phyloP scores from a whole-genome alignment of 352 stramenopile genomes.

The Globisporangium orthogonon region DNA sequence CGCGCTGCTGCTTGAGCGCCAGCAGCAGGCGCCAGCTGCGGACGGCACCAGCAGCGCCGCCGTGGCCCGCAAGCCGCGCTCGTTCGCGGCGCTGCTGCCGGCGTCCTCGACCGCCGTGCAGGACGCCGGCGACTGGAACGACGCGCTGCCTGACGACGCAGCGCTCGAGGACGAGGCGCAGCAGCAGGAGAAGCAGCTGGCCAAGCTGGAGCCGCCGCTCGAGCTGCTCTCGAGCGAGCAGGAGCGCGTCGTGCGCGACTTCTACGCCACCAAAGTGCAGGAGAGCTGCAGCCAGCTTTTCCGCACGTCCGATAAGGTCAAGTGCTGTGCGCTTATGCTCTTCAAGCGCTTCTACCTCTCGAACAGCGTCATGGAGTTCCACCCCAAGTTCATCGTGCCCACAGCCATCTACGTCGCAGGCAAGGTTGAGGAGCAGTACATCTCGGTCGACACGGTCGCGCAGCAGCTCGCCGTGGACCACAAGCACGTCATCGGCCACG shows the following conservation, averaged over 20 bases:
- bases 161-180: constrained; percentile 27
- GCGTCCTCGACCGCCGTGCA: constrained; percentile 46
- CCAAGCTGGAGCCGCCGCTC: constrained; percentile 43
- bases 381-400: constrained; percentile 80
- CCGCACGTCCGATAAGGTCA: constrained; percentile 84
- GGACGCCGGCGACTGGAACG: constrained; percentile 74
- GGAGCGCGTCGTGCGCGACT: constrained; percentile 51
- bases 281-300: constrained; percentile 84
- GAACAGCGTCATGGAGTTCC: constrained; percentile 87
- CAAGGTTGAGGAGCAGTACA: constrained; percentile 90
- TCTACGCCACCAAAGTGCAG: constrained; percentile 81
- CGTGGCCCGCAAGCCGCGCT: constrained; percentile 51
- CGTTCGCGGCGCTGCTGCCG: constrained; percentile 72
- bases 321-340: constrained; percentile 77
- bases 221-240: constrained; percentile 57
- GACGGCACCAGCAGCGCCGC: constrained; percentile 15
- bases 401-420: constrained; percentile 86
- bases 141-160: constrained; percentile 33
- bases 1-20: constrained; percentile 55
- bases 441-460: constrained; percentile 79
- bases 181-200: constrained; percentile 50
- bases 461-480: constrained; percentile 81
- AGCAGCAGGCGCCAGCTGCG: constrained; percentile 16
- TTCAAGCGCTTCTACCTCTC: constrained; percentile 89
- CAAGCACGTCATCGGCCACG: constrained; percentile 81